Conservation (phyloP, 257 asterid genomes). For the Gynochthodes officinalis region DNA sequence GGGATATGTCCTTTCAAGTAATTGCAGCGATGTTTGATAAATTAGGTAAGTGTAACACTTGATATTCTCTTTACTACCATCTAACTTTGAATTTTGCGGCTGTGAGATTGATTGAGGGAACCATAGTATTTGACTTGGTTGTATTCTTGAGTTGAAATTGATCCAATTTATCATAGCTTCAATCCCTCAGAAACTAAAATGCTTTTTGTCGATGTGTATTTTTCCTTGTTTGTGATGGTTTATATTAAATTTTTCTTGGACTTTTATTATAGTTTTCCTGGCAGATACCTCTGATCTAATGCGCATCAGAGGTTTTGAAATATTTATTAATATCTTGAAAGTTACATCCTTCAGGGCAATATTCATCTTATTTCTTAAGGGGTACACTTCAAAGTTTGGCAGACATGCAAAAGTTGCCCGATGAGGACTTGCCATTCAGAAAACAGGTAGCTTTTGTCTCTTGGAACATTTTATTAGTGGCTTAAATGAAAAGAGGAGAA, state of each 20-base stretch:
- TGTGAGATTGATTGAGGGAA: neutral
- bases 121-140: neutral
- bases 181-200: neutral
- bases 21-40: conserved; percentile 76
- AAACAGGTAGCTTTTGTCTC: conserved; percentile 54
- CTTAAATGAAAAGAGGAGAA: neutral
- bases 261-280: neutral
- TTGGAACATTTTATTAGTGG: neutral
- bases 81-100: neutral
- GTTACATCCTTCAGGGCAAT: conserved; percentile 43
- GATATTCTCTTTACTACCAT: conserved; percentile 11
- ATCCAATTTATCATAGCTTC: neutral
- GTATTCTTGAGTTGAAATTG: neutral
- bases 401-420: conserved; percentile 76
- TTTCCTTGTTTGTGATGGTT: neutral
- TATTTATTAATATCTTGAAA: neutral
- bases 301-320: neutral
- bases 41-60: conserved; percentile 51
- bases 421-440: conserved; percentile 68
- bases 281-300: neutral
- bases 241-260: neutral
- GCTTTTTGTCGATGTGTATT: neutral
- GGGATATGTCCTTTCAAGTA: conserved; percentile 86
- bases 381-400: conserved; percentile 66
- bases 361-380: conserved; percentile 54